Base-by-base conservation (phyloP, 2,329 filamentous ascomycete genomes). In the Exserohilum rostratum region DNA sequence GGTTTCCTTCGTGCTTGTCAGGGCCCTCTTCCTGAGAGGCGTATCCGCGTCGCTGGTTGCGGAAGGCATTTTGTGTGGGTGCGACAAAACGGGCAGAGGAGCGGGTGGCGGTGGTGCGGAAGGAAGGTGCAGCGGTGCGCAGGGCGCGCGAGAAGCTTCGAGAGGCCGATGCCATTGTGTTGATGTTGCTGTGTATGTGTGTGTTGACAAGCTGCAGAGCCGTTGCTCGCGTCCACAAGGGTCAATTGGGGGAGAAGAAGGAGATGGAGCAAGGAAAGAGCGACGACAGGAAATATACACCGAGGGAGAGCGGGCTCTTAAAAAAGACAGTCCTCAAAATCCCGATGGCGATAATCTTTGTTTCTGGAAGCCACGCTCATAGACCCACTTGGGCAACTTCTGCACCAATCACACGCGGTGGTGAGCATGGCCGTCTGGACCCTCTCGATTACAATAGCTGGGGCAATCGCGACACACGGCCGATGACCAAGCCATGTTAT, bases 1-100 rank as follows among this genome's bases (percentile, higher is more conserved):
- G 49, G 69, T 76, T 63, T 85, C 78, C 77, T 87, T 87, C 51
- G 35, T 68, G 69, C 50, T 72, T 73, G 44, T 75, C 72, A 17
- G 60, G 43, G 4, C 47, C 88, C 87, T 63, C 55, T 38, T 70
- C 89, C 89, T 61, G 60, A 2, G 70, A 67, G 39, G 92, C 88
- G 80, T 96, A 96, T 77, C 87, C 87, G 65, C 91, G 90, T 64
- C 91, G 90, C 69, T 88, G 83, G 72, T 87, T 86, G 76, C 89
- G 89, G 82, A 92, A 87, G 65, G 85, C 83, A 68, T 89, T 85
- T 65, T 88, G 85, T 50, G 62, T 55, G 84, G 83, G 82, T 40
- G 83, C 80, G 63, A 81, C 78, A 74, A 90, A 83, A 62, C 85
- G 80, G 30, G 72, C 73, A 35, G 57, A 55, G 69, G 80, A 83